Evolutionary conservation across 2,329 filamentous ascomycete species (phyloP).

Genomic region (Fusarium robinianum): DNA sequence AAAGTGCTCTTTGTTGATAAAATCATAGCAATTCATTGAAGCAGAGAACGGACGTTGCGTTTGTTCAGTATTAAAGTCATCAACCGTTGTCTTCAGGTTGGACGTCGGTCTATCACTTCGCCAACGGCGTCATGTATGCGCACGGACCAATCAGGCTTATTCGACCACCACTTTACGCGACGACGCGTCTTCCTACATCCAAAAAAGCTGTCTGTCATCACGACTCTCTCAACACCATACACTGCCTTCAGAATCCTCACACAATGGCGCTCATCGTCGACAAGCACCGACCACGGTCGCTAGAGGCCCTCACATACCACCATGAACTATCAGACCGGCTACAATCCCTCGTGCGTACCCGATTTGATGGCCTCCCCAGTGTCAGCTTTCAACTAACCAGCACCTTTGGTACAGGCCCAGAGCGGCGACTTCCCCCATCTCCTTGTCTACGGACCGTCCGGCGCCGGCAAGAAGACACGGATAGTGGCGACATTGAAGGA

Average conservation of each 20-base stretch:
- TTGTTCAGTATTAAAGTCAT: too few species aligned
- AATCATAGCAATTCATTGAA: too few species aligned
- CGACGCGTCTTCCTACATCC: constrained; percentile 40
- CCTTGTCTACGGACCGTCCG: constrained; percentile 94
- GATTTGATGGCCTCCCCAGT: constrained; percentile 50
- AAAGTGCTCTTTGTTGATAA: too few species aligned
- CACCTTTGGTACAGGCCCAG: constrained; percentile 69
- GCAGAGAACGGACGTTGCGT: too few species aligned
- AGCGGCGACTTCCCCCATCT: constrained; percentile 98
- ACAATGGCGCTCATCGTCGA: constrained; percentile 72
- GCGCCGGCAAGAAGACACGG: constrained; percentile 96
- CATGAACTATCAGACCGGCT: constrained; percentile 84
- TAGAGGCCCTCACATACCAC: constrained; percentile 85
- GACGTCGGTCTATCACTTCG: too few species aligned
- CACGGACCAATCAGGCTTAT: constrained; percentile 30
- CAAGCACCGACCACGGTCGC: constrained; percentile 72
- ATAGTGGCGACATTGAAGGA: constrained; percentile 96
- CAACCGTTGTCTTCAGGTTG: too few species aligned
- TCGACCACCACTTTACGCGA: constrained; percentile 45
- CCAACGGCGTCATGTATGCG: too few species aligned
- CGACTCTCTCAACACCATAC: constrained; percentile 16
- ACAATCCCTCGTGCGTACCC: constrained; percentile 72
- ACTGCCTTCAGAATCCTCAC: constrained; percentile 22
- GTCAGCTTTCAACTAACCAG: constrained; percentile 9
- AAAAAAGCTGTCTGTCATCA: constrained; percentile 31